Conservation (phyloP, 2,329 filamentous ascomycete genomes). For the Talaromyces sp. region DNA sequence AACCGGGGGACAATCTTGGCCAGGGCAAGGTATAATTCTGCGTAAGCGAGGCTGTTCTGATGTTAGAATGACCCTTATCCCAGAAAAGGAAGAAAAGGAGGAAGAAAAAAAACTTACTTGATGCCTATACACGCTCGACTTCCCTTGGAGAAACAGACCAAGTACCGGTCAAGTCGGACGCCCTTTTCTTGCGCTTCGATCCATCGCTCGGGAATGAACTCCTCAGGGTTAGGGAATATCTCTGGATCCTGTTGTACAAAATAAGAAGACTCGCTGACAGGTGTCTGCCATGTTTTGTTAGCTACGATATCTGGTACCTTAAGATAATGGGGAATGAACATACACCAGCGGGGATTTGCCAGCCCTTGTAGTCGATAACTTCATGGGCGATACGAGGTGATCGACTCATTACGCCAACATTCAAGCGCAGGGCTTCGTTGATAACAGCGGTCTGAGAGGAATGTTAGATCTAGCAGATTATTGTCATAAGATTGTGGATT, state of each 20-base stretch:
- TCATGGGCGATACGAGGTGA: slow-evolving; percentile 25
- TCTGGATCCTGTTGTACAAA: slow-evolving; percentile 31
- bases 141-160: slow-evolving; percentile 38
- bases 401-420: slow-evolving; percentile 24
- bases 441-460: slow-evolving; percentile 24
- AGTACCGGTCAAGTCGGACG: slow-evolving; percentile 28
- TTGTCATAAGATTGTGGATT: not conserved
- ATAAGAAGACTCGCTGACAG: slow-evolving; percentile 34
- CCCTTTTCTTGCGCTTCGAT: slow-evolving; percentile 26
- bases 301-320: not conserved
- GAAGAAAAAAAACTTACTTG: slow-evolving; percentile 24
- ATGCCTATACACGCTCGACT: slow-evolving; percentile 46
- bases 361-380: slow-evolving; percentile 26
- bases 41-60: slow-evolving; percentile 25
- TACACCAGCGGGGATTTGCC: slow-evolving; percentile 23
- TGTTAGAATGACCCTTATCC: not conserved
- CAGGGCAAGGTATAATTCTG: slow-evolving; percentile 28
- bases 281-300: slow-evolving; percentile 16
- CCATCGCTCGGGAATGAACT: slow-evolving; percentile 36
- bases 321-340: not conserved
- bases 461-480: not conserved
- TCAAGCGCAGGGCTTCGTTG: slow-evolving; percentile 29
- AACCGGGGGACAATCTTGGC: slow-evolving; percentile 25
- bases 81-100: not conserved
- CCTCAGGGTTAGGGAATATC: slow-evolving; percentile 30